These are phyloP conservation scores for Ascochyta pisi DNA, from an alignment of 2,329 filamentous ascomycete species.

Conservation along the genomic window DNA sequence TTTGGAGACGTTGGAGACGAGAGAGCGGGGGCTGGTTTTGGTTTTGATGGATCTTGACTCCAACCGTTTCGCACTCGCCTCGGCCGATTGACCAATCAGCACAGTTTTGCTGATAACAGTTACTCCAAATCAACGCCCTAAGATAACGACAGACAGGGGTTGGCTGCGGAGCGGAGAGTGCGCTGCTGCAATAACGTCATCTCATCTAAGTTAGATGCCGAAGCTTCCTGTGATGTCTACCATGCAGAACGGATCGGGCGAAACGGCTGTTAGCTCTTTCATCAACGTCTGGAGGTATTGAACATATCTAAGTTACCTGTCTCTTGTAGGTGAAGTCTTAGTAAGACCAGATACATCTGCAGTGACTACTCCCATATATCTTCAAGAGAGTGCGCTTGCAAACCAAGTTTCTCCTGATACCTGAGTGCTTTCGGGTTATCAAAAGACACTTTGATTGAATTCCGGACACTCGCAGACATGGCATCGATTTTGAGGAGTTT, in stretches of 20 bases:
- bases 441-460: background rate
- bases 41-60: background rate
- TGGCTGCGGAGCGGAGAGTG: background rate
- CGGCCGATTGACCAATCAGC: constrained; percentile 2
- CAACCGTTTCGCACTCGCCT: background rate
- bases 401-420: too few species aligned
- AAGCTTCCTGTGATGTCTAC: background rate
- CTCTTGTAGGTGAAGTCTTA: too few species aligned
- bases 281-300: too few species aligned
- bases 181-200: constrained; percentile 4
- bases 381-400: too few species aligned
- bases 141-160: constrained; percentile 1
- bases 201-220: background rate
- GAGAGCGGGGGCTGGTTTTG: background rate
- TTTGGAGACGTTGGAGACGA: constrained; percentile 21
- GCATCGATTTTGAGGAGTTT: constrained; percentile 20
- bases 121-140: constrained; percentile 9
- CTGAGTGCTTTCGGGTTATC: too few species aligned
- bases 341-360: too few species aligned
- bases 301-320: too few species aligned
- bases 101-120: background rate
- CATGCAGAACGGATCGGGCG: too few species aligned
- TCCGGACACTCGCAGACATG: background rate
- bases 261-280: too few species aligned
- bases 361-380: too few species aligned